Base-by-base conservation (phyloP, 768 basidiomycete species). In the Arthromyces matolae region DNA sequence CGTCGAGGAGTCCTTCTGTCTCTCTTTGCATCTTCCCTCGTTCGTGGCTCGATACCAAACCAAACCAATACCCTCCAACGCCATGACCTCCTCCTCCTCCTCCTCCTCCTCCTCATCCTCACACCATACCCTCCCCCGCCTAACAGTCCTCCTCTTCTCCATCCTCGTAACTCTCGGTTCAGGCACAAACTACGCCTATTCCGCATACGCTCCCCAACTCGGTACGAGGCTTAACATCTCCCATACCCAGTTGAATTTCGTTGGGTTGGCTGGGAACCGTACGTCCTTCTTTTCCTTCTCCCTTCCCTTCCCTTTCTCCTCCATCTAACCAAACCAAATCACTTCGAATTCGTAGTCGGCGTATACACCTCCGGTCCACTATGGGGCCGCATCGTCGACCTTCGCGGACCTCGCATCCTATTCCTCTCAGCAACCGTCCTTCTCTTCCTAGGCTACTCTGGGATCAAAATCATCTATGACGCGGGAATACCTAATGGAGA, bases 151-250 rank as follows among this genome's bases (percentile, higher is more conserved):
- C n/a, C n/a, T n/a, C n/a, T n/a, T n/a, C n/a, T n/a, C n/a, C n/a
- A n/a, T n/a, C n/a, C n/a, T n/a, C n/a, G n/a, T n/a, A n/a, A n/a
- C n/a, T n/a, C n/a, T n/a, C n/a, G n/a, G n/a, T n/a, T n/a, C n/a
- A n/a, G n/a, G n/a, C n/a, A n/a, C n/a, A n/a, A n/a, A n/a, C n/a
- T n/a, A n/a, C n/a, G n/a, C n/a, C n/a, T n/a, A n/a, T n/a, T n/a
- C n/a, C n/a, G 92, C 90, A 16, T 96, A 93, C 62, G 81, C 87
- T 1, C 92, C 93, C 0, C 92, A 95, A 62, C 77, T 95, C 4
- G 89, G 87, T 1, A 68, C 81, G n/a, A 78, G 81, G 32, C 76
- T 95, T 14, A 71, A 76, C 37, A 78, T 94, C 42, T 77, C 79
- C 3, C 87, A 93, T 45, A 94, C 92, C 0, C 80, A 87, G 49